Conservation (phyloP, 306 rosid genomes). For the Rosa lucieae region DNA sequence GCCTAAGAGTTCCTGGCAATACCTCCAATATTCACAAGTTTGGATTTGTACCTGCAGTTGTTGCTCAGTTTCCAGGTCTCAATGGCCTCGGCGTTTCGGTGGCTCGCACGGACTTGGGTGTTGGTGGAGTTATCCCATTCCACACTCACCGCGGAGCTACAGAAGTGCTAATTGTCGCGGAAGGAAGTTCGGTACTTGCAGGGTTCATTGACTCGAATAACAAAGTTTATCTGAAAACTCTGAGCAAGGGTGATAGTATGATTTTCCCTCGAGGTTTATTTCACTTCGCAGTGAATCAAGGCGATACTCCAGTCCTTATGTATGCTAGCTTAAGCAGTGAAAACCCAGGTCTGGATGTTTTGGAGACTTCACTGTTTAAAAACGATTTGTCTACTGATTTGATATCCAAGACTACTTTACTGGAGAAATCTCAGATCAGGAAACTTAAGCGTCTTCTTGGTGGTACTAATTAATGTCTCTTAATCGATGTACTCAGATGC, state of each 20-base stretch:
- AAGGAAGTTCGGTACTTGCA: not conserved
- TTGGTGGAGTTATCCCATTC: not conserved
- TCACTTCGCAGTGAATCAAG: not conserved
- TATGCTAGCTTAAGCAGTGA: slow-evolving; percentile 6
- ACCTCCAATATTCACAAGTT: slow-evolving; percentile 4
- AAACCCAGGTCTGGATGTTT: slow-evolving; percentile 2
- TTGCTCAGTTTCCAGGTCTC: not conserved
- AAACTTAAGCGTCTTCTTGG: slow-evolving; percentile 8
- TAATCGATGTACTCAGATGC: not conserved
- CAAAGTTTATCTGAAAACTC: not conserved
- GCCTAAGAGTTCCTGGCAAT: slow-evolving; percentile 22
- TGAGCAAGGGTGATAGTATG: slow-evolving; percentile 14
- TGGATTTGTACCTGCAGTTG: not conserved
- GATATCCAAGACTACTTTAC: not conserved
- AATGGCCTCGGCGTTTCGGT: slow-evolving; percentile 8
- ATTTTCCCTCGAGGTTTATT: not conserved
- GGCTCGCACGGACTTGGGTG: not conserved
- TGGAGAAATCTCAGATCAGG: not conserved
- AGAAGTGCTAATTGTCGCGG: not conserved
- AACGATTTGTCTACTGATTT: not conserved
- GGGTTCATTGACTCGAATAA: not conserved
- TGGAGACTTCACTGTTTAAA: not conserved
- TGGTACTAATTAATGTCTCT: not conserved
- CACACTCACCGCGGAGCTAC: not conserved
- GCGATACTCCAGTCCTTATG: not conserved